Percentiles rank a stretch among this genome's conserved stretches.
Conservation (phyloP, 2,329 filamentous ascomycete species). For the Talaromyces sp. region DNA sequence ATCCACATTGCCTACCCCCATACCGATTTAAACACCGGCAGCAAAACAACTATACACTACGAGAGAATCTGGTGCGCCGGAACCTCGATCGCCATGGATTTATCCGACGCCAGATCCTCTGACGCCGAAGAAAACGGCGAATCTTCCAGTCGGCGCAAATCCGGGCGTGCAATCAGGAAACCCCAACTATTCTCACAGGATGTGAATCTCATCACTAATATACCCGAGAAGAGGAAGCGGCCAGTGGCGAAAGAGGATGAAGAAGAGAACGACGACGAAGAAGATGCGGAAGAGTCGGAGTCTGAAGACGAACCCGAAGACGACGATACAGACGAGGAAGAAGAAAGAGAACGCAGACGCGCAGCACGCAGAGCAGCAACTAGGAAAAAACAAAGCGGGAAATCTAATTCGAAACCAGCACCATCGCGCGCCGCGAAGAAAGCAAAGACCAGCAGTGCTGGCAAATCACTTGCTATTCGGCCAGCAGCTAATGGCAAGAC, state of each 20-base stretch:
- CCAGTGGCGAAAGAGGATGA: slow-evolving; percentile 35
- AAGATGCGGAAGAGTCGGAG: slow-evolving; percentile 33
- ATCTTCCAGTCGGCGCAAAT: slow-evolving; percentile 29
- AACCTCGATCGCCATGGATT: slow-evolving; percentile 7
- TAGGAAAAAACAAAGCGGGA: slow-evolving; percentile 37
- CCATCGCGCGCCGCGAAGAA: slow-evolving; percentile 48
- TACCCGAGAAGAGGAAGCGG: slow-evolving; percentile 50
- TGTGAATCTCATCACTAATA: slow-evolving; percentile 26
- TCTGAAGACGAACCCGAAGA: slow-evolving; percentile 39
- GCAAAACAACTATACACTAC: neutral
- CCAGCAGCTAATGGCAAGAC: slow-evolving; percentile 42
- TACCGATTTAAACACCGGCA: neutral
- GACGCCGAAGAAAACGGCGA: slow-evolving; percentile 17
- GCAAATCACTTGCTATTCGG: slow-evolving; percentile 53
- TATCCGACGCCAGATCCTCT: slow-evolving; percentile 10
- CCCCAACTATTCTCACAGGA: slow-evolving; percentile 43
- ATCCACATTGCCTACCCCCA: neutral
- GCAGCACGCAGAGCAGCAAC: slow-evolving; percentile 30
- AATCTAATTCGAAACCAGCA: slow-evolving; percentile 33
- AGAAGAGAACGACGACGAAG: slow-evolving; percentile 27
- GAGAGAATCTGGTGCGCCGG: neutral
- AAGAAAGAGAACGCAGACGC: slow-evolving; percentile 44
- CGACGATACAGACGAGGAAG: slow-evolving; percentile 48
- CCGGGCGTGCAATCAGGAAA: slow-evolving; percentile 42
- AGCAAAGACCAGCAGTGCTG: slow-evolving; percentile 50